These are phyloP conservation scores for Pseudogymnoascus pannorum DNA, from an alignment of 2,329 filamentous ascomycete genomes.

Conservation along the genomic window DNA sequence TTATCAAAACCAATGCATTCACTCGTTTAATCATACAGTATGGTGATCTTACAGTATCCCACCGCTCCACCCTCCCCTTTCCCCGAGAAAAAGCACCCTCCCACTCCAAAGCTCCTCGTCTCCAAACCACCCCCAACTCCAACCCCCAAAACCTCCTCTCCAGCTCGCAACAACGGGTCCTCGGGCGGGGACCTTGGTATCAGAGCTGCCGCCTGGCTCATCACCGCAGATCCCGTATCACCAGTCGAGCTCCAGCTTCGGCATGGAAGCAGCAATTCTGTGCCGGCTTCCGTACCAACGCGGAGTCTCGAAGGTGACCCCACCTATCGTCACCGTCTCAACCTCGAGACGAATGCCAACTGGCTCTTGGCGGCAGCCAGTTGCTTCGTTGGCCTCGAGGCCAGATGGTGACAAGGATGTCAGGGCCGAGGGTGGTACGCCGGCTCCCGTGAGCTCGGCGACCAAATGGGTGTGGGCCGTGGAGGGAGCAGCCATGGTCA, in stretches of 20 bases:
- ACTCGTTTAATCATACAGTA: neutral
- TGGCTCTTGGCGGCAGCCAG: neutral
- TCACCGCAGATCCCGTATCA: neutral
- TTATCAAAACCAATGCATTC: neutral
- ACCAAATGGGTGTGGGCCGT: neutral
- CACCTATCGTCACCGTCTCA: slow-evolving; percentile 7
- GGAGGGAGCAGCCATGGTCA: slow-evolving; percentile 4
- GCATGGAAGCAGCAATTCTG: neutral
- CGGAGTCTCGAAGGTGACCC: slow-evolving; percentile 13
- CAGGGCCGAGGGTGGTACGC: slow-evolving; percentile 1
- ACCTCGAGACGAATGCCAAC: neutral
- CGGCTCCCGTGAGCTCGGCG: neutral
- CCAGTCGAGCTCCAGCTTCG: neutral
- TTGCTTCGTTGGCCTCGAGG: slow-evolving; percentile 3
- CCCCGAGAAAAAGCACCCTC: neutral
- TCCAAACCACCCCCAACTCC: neutral
- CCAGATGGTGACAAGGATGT: neutral
- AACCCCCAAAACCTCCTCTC: neutral
- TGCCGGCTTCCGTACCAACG: neutral
- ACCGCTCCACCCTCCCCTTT: neutral
- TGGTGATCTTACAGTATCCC: neutral
- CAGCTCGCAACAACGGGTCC: neutral
- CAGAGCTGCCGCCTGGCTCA: neutral
- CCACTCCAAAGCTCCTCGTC: neutral
- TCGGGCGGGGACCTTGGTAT: neutral